phyloP scores from a whole-genome alignment of 345 rosid species.

The Bruguiera sexangula region DNA sequence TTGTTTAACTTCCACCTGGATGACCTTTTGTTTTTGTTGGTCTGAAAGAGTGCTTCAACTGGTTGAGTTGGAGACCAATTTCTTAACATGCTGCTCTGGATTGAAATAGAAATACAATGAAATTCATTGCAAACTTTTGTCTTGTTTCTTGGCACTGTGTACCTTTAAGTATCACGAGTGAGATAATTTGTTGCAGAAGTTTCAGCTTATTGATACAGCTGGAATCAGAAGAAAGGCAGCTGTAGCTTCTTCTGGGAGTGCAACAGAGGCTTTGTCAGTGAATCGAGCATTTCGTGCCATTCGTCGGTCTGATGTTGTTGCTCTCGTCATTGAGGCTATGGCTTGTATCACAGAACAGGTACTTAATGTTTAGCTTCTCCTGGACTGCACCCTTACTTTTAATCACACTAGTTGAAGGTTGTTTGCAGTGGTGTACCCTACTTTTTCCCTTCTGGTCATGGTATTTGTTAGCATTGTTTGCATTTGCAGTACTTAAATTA shows the following conservation, averaged over 20 bases:
- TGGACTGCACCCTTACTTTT: not conserved
- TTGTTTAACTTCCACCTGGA: not conserved
- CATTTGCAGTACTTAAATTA: too few relatives aligned
- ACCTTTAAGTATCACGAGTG: too few relatives aligned
- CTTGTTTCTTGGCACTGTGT: too few relatives aligned
- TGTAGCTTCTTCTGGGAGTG: slow-evolving; percentile 84
- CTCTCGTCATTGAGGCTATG: slow-evolving; percentile 95
- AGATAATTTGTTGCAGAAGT: slow-evolving; percentile 56
- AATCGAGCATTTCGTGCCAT: slow-evolving; percentile 91
- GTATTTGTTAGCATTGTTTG: too few relatives aligned
- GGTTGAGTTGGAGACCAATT: not conserved
- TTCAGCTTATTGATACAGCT: slow-evolving; percentile 89
- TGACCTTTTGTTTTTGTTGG: too few relatives aligned
- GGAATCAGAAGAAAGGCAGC: slow-evolving; percentile 92
- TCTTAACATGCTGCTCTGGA: not conserved
- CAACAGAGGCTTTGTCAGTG: slow-evolving; percentile 87
- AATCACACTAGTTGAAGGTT: too few relatives aligned
- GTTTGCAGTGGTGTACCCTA: too few relatives aligned
- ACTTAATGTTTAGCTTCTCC: slow-evolving; percentile 17
- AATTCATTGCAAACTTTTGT: too few relatives aligned
- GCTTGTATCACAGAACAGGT: slow-evolving; percentile 98
- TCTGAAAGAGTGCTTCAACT: not conserved
- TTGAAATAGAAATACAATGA: too few relatives aligned
- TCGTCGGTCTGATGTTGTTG: slow-evolving; percentile 92
- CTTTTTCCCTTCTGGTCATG: too few relatives aligned